Evolutionary conservation across 768 basidiomycete genomes (phyloP).

Genomic region (Phylloporus sp.): DNA sequence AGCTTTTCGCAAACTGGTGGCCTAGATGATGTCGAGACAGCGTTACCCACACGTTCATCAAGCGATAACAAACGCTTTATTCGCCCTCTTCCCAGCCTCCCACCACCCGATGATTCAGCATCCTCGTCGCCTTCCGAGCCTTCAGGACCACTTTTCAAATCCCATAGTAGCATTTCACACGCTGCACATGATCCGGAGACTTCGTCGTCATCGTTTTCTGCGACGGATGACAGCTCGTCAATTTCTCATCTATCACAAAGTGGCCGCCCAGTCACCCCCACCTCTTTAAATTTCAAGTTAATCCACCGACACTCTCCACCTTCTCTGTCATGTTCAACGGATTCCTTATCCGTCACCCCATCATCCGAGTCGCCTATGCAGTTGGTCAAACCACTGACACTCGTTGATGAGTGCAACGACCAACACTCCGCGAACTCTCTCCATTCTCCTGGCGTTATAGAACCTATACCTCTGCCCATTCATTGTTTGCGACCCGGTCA

Average conservation of each 20-base stretch:
- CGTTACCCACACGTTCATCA: constrained; percentile 1
- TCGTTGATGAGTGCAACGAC: constrained; percentile 30
- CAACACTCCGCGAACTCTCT: constrained; percentile 22
- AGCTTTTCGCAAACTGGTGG: not conserved
- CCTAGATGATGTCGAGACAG: not conserved
- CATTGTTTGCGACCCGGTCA: constrained; percentile 22
- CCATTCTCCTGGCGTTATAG: constrained; percentile 29
- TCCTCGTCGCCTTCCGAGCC: constrained; percentile 6
- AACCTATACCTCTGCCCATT: constrained; percentile 25
- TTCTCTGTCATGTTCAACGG: constrained; percentile 54
- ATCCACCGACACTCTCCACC: constrained; percentile 36
- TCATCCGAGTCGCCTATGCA: constrained; percentile 41
- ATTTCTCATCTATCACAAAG: constrained; percentile 29
- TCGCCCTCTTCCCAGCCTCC: constrained; percentile 27
- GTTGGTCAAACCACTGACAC: constrained; percentile 36
- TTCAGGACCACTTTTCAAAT: not conserved
- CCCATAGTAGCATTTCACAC: not conserved
- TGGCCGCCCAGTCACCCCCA: constrained; percentile 35
- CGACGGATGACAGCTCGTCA: constrained; percentile 32
- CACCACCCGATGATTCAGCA: constrained; percentile 8
- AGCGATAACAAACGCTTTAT: constrained; percentile 15
- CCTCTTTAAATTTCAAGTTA: constrained; percentile 28
- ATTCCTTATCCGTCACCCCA: constrained; percentile 56
- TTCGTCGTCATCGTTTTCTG: constrained; percentile 23
- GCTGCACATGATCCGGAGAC: constrained; percentile 16